Evolutionary conservation across 306 rosid genomes (phyloP).

Genomic region (Castanea sativa): DNA sequence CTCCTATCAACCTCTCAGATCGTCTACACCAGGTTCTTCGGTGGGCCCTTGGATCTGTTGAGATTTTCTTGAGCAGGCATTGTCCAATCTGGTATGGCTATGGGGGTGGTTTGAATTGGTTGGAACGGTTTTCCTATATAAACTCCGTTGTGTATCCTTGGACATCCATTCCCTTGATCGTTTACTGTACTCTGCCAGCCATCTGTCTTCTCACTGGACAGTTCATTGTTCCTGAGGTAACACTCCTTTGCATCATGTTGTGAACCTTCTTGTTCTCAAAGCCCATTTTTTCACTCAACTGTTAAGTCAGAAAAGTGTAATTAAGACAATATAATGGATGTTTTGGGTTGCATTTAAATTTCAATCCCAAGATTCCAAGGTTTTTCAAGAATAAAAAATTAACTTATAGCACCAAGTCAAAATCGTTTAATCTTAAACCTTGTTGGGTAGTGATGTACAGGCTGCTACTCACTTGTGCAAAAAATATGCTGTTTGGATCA

Average conservation of each 20-base stretch:
- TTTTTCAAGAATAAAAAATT: too few species aligned
- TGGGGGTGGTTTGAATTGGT: constrained; percentile 77
- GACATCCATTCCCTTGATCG: constrained; percentile 88
- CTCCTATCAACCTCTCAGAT: constrained; percentile 94
- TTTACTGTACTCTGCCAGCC: constrained; percentile 91
- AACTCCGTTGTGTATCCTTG: constrained; percentile 90
- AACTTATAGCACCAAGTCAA: neutral
- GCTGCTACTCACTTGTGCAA: neutral
- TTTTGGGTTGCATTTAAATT: neutral
- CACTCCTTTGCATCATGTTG: constrained; percentile 11
- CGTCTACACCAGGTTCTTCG: constrained; percentile 96
- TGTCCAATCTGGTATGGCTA: constrained; percentile 97
- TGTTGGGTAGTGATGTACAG: neutral
- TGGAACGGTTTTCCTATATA: constrained; percentile 88
- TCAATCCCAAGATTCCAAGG: too few species aligned
- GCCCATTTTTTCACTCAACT: neutral
- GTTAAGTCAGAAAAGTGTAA: neutral
- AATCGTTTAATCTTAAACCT: neutral
- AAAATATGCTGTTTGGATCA: neutral
- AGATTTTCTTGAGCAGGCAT: constrained; percentile 89
- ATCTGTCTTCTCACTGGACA: constrained; percentile 91
- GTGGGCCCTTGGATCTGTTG: constrained; percentile 98
- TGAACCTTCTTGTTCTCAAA: neutral
- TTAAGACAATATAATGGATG: neutral
- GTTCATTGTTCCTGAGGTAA: constrained; percentile 96